Percentiles rank a stretch among this genome's conserved stretches.
Conservation (phyloP, 176 grass and related monocot genomes). For the Ampelocalamus luodianensis region DNA sequence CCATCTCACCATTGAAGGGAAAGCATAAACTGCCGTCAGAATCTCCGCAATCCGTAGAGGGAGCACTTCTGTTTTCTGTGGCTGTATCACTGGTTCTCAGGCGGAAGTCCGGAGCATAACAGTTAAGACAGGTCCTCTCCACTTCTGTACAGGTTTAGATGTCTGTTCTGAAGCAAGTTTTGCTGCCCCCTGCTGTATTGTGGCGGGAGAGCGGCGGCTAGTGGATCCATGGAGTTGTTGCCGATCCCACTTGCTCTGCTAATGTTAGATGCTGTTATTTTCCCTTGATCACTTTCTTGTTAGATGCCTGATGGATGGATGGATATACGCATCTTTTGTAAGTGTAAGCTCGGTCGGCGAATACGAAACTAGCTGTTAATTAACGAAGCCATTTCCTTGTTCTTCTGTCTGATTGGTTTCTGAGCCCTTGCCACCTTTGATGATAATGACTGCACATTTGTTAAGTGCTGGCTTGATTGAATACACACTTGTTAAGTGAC, state of each 20-base stretch:
- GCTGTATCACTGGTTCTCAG: not conserved
- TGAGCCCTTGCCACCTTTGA: not conserved
- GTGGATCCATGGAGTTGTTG: slow-evolving; percentile 34
- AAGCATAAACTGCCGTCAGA: not conserved
- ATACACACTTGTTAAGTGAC: not conserved
- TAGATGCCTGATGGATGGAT: slow-evolving; percentile 26
- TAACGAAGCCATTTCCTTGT: not conserved
- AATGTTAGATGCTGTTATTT: slow-evolving; percentile 3
- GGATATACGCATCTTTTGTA: slow-evolving; percentile 25
- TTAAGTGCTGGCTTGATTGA: not conserved
- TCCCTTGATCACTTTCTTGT: not conserved
- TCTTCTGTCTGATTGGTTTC: not conserved
- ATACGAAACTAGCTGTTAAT: slow-evolving; percentile 29
- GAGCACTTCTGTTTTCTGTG: not conserved
- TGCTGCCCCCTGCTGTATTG: slow-evolving; percentile 39
- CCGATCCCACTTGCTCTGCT: slow-evolving; percentile 34
- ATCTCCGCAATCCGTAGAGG: not conserved
- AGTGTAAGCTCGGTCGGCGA: slow-evolving; percentile 11
- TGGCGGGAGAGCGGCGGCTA: slow-evolving; percentile 38
- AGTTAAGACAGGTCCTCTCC: not conserved
- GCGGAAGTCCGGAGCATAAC: not conserved
- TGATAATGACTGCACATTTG: not conserved
- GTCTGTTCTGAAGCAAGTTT: slow-evolving; percentile 39
- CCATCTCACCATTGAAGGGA: not conserved
- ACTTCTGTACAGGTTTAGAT: slow-evolving; percentile 31